phyloP scores from a whole-genome alignment of 2,329 filamentous ascomycete genomes.

The Metarhizium humberi region DNA sequence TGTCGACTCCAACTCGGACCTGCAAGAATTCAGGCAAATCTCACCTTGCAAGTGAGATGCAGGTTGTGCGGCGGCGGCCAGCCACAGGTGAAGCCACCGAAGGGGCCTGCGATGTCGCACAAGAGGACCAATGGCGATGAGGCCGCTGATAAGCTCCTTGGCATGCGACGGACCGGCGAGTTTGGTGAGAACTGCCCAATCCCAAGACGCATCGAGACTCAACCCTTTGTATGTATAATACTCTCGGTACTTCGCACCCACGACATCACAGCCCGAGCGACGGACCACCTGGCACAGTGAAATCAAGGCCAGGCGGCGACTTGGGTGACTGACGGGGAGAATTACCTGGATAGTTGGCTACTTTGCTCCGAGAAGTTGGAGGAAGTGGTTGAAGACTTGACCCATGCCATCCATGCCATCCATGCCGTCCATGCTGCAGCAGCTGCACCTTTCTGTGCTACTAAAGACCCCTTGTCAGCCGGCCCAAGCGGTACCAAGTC shows the following conservation, averaged over 20 bases:
- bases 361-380: neutral
- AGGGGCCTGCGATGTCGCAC: conserved; percentile 1
- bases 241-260: neutral
- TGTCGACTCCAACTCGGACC: neutral
- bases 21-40: neutral
- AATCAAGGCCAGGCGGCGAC: too few species aligned
- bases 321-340: neutral
- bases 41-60: neutral
- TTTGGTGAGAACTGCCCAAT: neutral
- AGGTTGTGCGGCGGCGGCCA: neutral
- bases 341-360: too few species aligned
- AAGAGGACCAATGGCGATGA: conserved; percentile 1
- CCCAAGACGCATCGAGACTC: neutral
- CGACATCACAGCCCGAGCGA: neutral
- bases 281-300: neutral
- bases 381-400: neutral
- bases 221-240: neutral
- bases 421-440: neutral
- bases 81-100: conserved; percentile 1
- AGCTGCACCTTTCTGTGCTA: neutral
- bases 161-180: neutral
- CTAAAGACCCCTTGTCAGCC: neutral
- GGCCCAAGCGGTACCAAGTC: neutral
- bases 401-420: neutral
- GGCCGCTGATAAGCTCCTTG: conserved; percentile 4